phyloP scores from a whole-genome alignment of 192 early-diverging fungal species.

The Rhizophagus clarus region DNA sequence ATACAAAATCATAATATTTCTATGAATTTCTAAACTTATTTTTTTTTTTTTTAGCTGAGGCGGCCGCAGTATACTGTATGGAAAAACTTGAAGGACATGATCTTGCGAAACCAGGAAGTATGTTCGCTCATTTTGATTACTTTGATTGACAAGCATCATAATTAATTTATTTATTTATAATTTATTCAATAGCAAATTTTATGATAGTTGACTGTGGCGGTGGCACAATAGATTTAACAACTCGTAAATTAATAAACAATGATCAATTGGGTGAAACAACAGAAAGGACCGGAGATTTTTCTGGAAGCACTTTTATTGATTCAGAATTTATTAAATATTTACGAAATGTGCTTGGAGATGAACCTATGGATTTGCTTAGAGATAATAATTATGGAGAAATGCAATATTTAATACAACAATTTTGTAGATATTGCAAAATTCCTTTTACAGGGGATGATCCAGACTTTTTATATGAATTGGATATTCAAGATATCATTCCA shows the following conservation, averaged over 20 bases:
- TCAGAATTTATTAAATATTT: slow-evolving; percentile 21
- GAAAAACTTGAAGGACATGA: not conserved
- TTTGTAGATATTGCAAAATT: no score
- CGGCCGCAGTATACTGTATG: slow-evolving; percentile 3
- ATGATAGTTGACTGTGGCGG: slow-evolving; percentile 63
- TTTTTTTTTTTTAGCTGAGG: not conserved
- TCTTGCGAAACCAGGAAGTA: not conserved
- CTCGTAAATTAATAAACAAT: slow-evolving; percentile 32
- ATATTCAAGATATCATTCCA: not conserved
- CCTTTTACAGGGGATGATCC: no score
- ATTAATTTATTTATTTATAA: not conserved
- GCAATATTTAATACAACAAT: slow-evolving; percentile 12
- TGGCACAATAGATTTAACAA: no score
- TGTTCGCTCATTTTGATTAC: no score
- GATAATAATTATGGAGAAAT: slow-evolving; percentile 17
- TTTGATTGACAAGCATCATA: not conserved
- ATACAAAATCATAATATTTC: no score
- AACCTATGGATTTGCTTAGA: no score
- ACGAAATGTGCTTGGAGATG: no score
- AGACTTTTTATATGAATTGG: no score
- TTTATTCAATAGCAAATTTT: slow-evolving; percentile 39
- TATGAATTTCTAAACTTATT: no score
- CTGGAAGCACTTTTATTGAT: slow-evolving; percentile 15
- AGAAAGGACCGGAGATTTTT: not conserved
- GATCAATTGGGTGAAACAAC: slow-evolving; percentile 1